A percentile compares a stretch with the other conserved stretches of the same genome.
These are phyloP conservation scores for Symbiodinium natans DNA, from an alignment of 73 alveolate genomes.

Conservation along the genomic window DNA sequence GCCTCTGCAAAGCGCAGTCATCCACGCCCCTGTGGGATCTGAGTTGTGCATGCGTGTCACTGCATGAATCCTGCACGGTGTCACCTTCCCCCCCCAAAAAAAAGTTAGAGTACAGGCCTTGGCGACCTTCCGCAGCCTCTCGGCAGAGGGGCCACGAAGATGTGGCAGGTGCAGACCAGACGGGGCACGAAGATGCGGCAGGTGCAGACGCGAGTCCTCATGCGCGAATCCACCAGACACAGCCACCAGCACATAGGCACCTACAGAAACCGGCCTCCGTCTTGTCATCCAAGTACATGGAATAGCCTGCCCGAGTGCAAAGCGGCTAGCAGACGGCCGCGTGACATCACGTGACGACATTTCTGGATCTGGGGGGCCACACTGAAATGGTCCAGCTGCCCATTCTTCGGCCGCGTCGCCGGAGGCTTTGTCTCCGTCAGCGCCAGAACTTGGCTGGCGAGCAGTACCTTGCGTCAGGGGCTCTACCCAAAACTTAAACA, in stretches of 20 bases:
- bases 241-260: too few species aligned
- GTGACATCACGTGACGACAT: too few species aligned
- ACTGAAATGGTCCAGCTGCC: conserved; percentile 12
- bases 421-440: not conserved
- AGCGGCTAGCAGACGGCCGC: not conserved
- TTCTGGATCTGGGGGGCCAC: not conserved
- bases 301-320: not conserved
- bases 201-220: not conserved
- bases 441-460: not conserved
- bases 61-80: too few species aligned
- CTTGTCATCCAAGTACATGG: conserved; percentile 1
- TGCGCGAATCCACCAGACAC: too few species aligned
- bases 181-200: not conserved
- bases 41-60: too few species aligned
- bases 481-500: too few species aligned
- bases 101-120: too few species aligned
- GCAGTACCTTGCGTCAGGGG: conserved; percentile 16
- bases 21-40: too few species aligned
- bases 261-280: not conserved
- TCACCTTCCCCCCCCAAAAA: too few species aligned
- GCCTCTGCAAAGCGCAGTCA: not conserved
- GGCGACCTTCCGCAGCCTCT: not conserved
- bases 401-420: not conserved
- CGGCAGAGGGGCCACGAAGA: not conserved
- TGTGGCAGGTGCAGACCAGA: conserved; percentile 8